Evolutionary conservation across 2,329 filamentous ascomycete species (phyloP).

Genomic region (Mariannaea sp.): DNA sequence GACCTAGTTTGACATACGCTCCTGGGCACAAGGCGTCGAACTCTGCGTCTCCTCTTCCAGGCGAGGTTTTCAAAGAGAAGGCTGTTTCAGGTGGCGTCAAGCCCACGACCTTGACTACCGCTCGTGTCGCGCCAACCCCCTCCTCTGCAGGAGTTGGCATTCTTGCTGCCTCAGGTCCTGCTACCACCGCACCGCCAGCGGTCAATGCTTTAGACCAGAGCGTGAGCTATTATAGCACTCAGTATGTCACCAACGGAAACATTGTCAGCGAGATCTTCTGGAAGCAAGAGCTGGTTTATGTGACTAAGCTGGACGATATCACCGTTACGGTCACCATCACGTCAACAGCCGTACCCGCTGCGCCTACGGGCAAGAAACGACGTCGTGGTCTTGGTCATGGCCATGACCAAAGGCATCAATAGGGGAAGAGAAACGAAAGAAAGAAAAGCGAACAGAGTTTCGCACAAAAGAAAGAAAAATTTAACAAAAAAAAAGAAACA

Average conservation of each 20-base stretch:
- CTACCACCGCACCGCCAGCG: slow-evolving; percentile 36
- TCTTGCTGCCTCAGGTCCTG: slow-evolving; percentile 18
- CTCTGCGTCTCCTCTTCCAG: slow-evolving; percentile 45
- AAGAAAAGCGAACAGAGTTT: too few species aligned
- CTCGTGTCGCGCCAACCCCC: slow-evolving; percentile 11
- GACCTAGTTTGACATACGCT: slow-evolving; percentile 43
- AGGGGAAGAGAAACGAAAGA: slow-evolving; percentile 23
- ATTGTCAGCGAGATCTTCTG: slow-evolving; percentile 61
- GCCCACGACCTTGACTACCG: slow-evolving; percentile 14
- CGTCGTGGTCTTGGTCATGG: slow-evolving; percentile 44
- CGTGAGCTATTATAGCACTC: slow-evolving; percentile 52
- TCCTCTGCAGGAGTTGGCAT: slow-evolving; percentile 18
- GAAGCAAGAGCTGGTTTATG: slow-evolving; percentile 59
- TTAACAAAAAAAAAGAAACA: slow-evolving; percentile 10
- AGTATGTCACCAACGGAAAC: slow-evolving; percentile 56
- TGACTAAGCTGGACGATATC: slow-evolving; percentile 51
- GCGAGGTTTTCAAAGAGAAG: slow-evolving; percentile 49
- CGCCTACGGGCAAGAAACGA: slow-evolving; percentile 29
- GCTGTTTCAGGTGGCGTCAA: slow-evolving; percentile 27
- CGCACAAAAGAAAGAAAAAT: too few species aligned
- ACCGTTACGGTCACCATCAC: slow-evolving; percentile 49
- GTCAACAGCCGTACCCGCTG: slow-evolving; percentile 33
- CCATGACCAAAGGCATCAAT: slow-evolving; percentile 42
- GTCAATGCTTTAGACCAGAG: slow-evolving; percentile 40
- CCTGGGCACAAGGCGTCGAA: slow-evolving; percentile 43